A percentile compares a stretch with the other conserved stretches of the same genome.
phyloP scores from a whole-genome alignment of 1,284 basidiomycete genomes.

The Ganoderma boninense region DNA sequence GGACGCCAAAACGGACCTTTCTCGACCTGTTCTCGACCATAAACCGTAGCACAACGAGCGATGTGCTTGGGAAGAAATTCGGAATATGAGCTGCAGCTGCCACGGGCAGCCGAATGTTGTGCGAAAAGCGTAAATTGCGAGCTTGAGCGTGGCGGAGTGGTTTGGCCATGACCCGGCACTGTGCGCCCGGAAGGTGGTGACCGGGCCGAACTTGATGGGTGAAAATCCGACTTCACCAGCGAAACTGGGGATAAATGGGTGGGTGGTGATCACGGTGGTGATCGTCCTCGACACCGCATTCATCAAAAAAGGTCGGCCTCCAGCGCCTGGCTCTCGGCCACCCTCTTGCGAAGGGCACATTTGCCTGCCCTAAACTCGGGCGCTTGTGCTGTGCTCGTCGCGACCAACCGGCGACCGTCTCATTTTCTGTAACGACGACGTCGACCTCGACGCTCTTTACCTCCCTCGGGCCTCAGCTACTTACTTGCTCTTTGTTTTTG shows the following conservation, averaged over 20 bases:
- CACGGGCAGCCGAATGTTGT: background rate
- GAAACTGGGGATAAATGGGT: too few relatives aligned
- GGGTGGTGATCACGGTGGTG: too few relatives aligned
- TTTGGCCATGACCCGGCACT: background rate
- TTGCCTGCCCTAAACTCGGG: background rate
- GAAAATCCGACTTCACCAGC: constrained; percentile 2
- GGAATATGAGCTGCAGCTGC: background rate
- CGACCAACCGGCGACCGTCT: background rate
- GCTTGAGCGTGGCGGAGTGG: background rate
- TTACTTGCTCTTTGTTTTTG: too few relatives aligned
- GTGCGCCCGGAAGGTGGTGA: background rate
- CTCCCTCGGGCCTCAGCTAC: too few relatives aligned
- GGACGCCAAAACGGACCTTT: constrained; percentile 14
- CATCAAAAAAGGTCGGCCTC: too few relatives aligned
- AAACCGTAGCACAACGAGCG: background rate
- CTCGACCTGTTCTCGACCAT: background rate
- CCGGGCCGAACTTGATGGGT: background rate
- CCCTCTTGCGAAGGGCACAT: background rate
- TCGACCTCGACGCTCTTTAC: too few relatives aligned
- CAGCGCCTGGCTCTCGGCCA: background rate
- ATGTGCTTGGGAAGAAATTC: background rate
- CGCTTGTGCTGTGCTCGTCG: background rate
- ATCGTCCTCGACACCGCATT: too few relatives aligned
- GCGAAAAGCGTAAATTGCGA: background rate
- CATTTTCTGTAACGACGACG: background rate